phyloP scores from a whole-genome alignment of 2,329 filamentous ascomycete species.

The Fragosphaeria purpurea region DNA sequence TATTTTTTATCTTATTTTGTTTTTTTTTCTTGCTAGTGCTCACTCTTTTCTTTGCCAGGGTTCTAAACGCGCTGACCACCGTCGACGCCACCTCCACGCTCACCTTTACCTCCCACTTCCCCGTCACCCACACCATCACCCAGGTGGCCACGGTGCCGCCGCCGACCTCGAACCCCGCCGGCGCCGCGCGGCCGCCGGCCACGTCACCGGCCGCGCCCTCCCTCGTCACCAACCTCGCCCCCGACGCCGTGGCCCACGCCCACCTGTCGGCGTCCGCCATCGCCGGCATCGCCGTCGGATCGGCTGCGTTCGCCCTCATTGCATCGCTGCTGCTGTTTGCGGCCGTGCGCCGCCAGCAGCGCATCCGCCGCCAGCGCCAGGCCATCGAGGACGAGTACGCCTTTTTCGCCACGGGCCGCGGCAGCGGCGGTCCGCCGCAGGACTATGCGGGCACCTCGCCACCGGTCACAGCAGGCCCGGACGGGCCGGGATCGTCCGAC shows the following conservation, averaged over 20 bases:
- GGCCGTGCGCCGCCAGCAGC: conserved; percentile 1
- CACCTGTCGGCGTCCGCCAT: conserved; percentile 11
- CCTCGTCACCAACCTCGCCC: not conserved
- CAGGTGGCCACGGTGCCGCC: conserved; percentile 2
- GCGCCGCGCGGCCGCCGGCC: not conserved
- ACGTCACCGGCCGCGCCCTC: not conserved
- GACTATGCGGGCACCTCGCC: conserved; percentile 10
- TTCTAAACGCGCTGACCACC: conserved; percentile 13
- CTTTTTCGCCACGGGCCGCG: conserved; percentile 27
- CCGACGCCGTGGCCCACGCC: not conserved
- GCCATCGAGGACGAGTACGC: conserved; percentile 19
- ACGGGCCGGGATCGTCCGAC: too few species aligned
- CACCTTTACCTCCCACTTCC: conserved; percentile 7
- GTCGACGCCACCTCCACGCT: conserved; percentile 13
- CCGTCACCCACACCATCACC: conserved; percentile 13
- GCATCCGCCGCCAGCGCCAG: not conserved
- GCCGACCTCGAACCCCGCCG: not conserved
- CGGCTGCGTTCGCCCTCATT: conserved; percentile 5
- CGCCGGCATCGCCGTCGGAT: conserved; percentile 15
- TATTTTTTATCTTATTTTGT: not conserved
- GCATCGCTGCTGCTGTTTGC: conserved; percentile 2
- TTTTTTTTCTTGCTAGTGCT: not conserved
- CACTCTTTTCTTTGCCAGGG: not conserved
- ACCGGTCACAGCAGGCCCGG: not conserved
- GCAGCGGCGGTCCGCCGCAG: conserved; percentile 16